A percentile compares a stretch with the other conserved stretches of the same genome.
Evolutionary conservation across 2,329 filamentous ascomycete species (phyloP).

Genomic region (Chrysoporthe austroafricana): DNA sequence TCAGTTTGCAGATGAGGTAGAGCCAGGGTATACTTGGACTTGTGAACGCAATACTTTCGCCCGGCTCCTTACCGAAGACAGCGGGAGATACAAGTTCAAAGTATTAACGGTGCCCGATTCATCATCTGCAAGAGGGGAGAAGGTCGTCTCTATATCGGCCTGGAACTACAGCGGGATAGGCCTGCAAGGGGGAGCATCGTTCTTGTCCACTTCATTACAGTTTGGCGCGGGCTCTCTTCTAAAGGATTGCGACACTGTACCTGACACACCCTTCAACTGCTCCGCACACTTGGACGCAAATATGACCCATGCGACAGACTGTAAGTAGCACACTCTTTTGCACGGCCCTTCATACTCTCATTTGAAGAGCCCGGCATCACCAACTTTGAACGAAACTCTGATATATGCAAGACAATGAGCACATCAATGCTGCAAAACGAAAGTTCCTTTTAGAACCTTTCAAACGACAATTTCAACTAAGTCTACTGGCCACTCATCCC

Average conservation of each 20-base stretch:
- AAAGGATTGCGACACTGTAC: too few relatives aligned
- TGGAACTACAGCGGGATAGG: constrained; percentile 15
- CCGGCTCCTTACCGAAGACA: background rate
- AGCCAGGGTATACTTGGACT: constrained; percentile 16
- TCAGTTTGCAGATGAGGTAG: constrained; percentile 21
- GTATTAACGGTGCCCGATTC: constrained; percentile 20
- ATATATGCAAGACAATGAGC: background rate
- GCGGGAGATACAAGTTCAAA: background rate
- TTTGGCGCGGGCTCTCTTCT: background rate
- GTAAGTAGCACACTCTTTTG: background rate
- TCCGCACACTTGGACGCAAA: constrained; percentile 21
- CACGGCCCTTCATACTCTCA: background rate
- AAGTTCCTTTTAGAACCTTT: constrained; percentile 10
- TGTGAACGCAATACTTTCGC: constrained; percentile 13
- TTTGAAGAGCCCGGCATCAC: background rate
- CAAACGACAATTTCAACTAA: constrained; percentile 13
- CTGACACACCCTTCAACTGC: constrained; percentile 19
- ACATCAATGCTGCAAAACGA: background rate
- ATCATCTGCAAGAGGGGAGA: constrained; percentile 3
- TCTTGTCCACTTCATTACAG: background rate
- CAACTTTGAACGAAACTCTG: background rate
- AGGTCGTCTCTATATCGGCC: constrained; percentile 18
- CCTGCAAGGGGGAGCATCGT: background rate
- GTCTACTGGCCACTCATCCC: constrained; percentile 24
- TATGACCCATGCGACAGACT: constrained; percentile 13